Base-by-base conservation (phyloP, 441 rosid species). In the Adansonia gregorii region DNA sequence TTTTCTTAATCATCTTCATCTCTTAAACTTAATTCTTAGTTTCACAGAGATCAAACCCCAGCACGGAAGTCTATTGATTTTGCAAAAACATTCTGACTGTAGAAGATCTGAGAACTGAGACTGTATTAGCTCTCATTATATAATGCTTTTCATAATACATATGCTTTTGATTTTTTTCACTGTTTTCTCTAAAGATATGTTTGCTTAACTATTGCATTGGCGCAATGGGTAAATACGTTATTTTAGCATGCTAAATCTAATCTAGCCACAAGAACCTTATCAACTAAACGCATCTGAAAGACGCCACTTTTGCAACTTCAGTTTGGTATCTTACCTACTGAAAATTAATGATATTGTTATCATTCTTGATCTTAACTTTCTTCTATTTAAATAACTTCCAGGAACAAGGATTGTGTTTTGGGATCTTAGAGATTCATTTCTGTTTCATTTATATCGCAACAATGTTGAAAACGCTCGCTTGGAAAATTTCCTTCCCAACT, bases 361-460 rank as follows among this genome's bases (percentile, higher is more conserved):
- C 43, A 43, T 17, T 22, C 54, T 58, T 77, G 67, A 68, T 59
- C 67, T 31, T 49, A 60, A 35, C 56, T 71, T 75, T 8, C 39
- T 70, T 78, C 17, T 41, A 8, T 71, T 11, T 59, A 76, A 64
- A 73, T 69, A 66, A 80, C 64, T 74, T 81, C 9, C 73, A 97
- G 99, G 99, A 77, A 87, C 93, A 74, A 91, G 93, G 85, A 88
- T 88, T 67, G 89, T 93, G 65, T 94, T 93, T 81, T 94, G 98
- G 98, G 99, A 97, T 84, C 88, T 97, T 73, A 89, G 94, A 84
- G 95, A 92, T 78, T 82, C 77, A 76, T 90, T 94, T 85, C 88
- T 97, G 82, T 84, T 87, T 55, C 86, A 85, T 74, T 76, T 94
- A 82, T 97, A 94, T 83, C 88, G 88, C 60, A 94, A 89, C 74